Evolutionary conservation across 2,329 filamentous ascomycete genomes (phyloP).

Genomic region (Claviceps sp.): DNA sequence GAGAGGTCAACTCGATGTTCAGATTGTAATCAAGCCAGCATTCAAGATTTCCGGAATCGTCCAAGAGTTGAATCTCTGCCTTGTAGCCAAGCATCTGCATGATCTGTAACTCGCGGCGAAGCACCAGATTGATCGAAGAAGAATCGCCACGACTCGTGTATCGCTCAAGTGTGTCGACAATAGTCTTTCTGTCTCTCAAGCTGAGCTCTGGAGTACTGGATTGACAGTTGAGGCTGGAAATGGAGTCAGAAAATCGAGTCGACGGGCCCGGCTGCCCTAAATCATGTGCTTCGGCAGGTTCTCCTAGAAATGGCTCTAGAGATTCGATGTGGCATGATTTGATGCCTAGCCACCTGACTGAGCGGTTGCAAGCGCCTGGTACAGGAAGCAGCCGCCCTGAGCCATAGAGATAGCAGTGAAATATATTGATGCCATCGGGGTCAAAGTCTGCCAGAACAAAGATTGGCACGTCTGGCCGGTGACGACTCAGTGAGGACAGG

Average conservation of each 20-base stretch:
- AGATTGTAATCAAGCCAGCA: slow-evolving; percentile 36
- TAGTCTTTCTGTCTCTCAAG: slow-evolving; percentile 43
- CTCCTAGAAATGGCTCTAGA: neutral
- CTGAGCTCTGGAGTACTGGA: slow-evolving; percentile 30
- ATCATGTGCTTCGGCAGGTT: neutral
- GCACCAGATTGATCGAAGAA: slow-evolving; percentile 4
- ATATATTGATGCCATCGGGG: slow-evolving; percentile 61
- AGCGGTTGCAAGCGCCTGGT: slow-evolving; percentile 31
- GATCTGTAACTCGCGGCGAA: slow-evolving; percentile 47
- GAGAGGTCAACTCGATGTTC: neutral
- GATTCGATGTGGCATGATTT: slow-evolving; percentile 28
- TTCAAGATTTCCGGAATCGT: slow-evolving; percentile 37
- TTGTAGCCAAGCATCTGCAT: slow-evolving; percentile 67
- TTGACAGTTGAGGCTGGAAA: slow-evolving; percentile 15
- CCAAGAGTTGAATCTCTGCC: slow-evolving; percentile 62
- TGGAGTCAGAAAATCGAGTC: slow-evolving; percentile 2
- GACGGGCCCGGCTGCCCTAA: neutral
- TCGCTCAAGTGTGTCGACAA: slow-evolving; percentile 36
- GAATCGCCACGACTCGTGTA: slow-evolving; percentile 12
- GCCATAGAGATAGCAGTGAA: slow-evolving; percentile 60
- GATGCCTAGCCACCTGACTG: slow-evolving; percentile 53
- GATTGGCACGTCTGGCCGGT: slow-evolving; percentile 39
- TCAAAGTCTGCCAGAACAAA: slow-evolving; percentile 61
- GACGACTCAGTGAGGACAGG: slow-evolving; percentile 37
- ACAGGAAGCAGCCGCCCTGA: slow-evolving; percentile 52